Conservation (phyloP, 129 eudicot genomes). For the Helichrysum umbraculigerum region DNA sequence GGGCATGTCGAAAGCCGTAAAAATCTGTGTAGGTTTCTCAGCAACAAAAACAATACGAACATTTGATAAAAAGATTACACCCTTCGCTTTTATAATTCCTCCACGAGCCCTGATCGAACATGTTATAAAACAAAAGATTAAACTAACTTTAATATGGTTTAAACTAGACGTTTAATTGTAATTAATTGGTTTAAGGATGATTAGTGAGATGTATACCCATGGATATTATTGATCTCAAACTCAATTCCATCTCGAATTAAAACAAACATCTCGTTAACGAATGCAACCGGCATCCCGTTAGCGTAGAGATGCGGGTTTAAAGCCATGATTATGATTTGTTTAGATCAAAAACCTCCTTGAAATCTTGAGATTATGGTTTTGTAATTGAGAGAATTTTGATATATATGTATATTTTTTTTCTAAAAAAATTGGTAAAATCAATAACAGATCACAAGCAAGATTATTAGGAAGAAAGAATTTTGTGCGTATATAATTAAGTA, state of each 20-base stretch:
- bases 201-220: constrained; percentile 30
- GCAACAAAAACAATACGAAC: constrained; percentile 83
- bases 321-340: constrained; percentile 24
- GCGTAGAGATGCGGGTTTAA: constrained; percentile 72
- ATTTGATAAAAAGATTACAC: constrained; percentile 73
- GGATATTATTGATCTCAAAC: constrained; percentile 74
- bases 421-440: neutral
- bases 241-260: constrained; percentile 86
- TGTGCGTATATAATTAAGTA: neutral
- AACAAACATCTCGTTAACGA: constrained; percentile 67
- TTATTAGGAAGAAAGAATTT: neutral
- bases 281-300: constrained; percentile 86
- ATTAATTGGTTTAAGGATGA: no score
- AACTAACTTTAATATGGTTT: neutral
- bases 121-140: neutral
- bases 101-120: constrained; percentile 48
- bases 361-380: neutral
- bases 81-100: constrained; percentile 65
- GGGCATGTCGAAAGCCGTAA: constrained; percentile 80
- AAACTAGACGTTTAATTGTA: no score
- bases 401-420: no score
- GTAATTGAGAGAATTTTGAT: no score
- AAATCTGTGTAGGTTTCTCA: constrained; percentile 61
- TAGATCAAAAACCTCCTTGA: constrained; percentile 26
- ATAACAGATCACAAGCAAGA: neutral